phyloP scores from a whole-genome alignment of 306 rosid genomes.

The Coriaria nepalensis region DNA sequence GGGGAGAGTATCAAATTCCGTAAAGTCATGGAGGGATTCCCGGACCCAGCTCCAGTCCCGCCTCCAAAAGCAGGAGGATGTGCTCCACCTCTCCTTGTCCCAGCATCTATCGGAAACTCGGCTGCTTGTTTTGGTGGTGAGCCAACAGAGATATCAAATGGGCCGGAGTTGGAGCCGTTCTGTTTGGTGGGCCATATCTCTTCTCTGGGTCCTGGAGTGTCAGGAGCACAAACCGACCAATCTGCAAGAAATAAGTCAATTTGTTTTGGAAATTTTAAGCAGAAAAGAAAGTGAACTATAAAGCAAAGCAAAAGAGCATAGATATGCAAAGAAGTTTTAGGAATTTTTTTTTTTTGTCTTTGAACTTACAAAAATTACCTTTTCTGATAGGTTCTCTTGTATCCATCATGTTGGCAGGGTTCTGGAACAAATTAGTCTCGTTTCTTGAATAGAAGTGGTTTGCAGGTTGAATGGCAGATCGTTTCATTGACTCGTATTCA shows the following conservation, averaged over 20 bases:
- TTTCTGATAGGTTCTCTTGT: conserved; percentile 60
- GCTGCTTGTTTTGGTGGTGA: conserved; percentile 64
- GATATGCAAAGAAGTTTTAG: background rate
- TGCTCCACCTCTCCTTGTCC: conserved; percentile 55
- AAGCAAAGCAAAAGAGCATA: conserved; percentile 5
- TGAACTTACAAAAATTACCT: conserved; percentile 42
- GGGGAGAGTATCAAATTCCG: conserved; percentile 89
- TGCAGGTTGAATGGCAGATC: conserved; percentile 78
- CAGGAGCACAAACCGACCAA: conserved; percentile 60
- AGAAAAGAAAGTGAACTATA: conserved; percentile 8
- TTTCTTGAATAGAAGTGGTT: conserved; percentile 70
- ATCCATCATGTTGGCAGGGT: conserved; percentile 55
- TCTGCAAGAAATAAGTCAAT: conserved; percentile 88
- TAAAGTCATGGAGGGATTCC: conserved; percentile 70
- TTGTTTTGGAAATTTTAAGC: conserved; percentile 61
- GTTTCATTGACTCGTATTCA: conserved; percentile 66
- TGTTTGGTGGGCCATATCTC: conserved; percentile 88
- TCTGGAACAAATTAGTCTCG: conserved; percentile 70
- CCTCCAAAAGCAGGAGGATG: conserved; percentile 16
- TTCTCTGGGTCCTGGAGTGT: conserved; percentile 98
- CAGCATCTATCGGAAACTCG: conserved; percentile 40
- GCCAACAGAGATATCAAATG: conserved; percentile 64
- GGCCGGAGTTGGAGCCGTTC: conserved; percentile 72
- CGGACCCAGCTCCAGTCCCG: conserved; percentile 41
- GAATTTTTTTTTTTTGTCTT: conserved; percentile 4